Evolutionary conservation across 202 grass and related monocot genomes (phyloP), one percentile per base, ranked within the genome.

Genomic region (Elaeis oleifera): DNA sequence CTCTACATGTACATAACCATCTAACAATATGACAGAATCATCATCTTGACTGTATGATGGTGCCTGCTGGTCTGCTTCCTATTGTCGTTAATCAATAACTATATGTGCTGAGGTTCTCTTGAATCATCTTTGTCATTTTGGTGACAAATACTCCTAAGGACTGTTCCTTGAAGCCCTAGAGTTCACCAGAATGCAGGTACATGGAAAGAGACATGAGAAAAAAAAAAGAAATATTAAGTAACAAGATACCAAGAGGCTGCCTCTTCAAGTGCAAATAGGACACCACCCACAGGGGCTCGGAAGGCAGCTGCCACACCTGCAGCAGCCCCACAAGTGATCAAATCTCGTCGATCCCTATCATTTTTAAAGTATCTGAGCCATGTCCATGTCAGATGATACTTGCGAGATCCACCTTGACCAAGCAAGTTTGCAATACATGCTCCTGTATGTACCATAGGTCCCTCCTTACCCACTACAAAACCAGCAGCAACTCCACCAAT

Each of bases 301-400:
- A 86, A 86, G 23, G 83, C 83, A 1, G 71, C 83, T 18, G 83
- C 68, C 48, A 86, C 83, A 16, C 83, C 83, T 0, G 83, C 83
- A 6, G 83, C 83, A 64, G 78, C 78, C 3, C 83, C 83, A 2
- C 78, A 86, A 39, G 83, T 86, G 66, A 86, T 78, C 17, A 86
- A 61, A 71, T 86, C 83, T 50, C 83, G 77, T 16, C 83, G 74
- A 18, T 82, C 83, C 17, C 77, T 36, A 23, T 86, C 83, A 26
- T 86, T 86, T 70, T 86, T 86, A 57, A 82, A 86, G 61, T 78
- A 81, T 63, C 78, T 86, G 71, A 78, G 51, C 83, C 78, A 86
- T 18, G 61, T 81, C 78, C 78, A 86, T 1, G 78, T 81, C 56
- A 86, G 52, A 2, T 71, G 70, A 67, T 86, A 78, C 66, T 78